phyloP scores from a whole-genome alignment of 164 flowering plant genomes.

The Chimonanthus praecox region DNA sequence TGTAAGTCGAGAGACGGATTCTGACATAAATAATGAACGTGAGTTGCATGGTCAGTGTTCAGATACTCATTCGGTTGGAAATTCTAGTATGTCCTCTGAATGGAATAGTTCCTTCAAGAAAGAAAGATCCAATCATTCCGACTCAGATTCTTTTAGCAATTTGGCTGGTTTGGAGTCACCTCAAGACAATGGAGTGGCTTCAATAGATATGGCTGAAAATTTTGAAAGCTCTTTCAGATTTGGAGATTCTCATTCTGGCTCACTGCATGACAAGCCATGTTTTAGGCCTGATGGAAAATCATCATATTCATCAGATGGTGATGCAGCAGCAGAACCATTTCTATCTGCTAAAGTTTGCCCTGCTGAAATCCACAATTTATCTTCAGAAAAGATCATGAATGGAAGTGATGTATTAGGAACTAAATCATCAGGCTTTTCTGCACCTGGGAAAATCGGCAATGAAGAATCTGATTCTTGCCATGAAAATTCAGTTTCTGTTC shows the following conservation, averaged over 20 bases:
- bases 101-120: constrained; percentile 36
- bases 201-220: neutral
- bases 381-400: constrained; percentile 16
- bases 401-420: constrained; percentile 13
- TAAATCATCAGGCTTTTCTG: constrained; percentile 15
- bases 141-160: constrained; percentile 37
- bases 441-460: constrained; percentile 6
- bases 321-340: constrained; percentile 23
- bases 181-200: neutral
- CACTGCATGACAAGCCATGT: neutral
- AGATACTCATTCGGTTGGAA: constrained; percentile 51
- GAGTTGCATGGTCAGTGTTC: constrained; percentile 30
- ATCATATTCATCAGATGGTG: constrained; percentile 24
- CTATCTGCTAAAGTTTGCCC: constrained; percentile 20
- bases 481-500: no score
- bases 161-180: constrained; percentile 24
- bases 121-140: constrained; percentile 34
- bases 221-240: neutral
- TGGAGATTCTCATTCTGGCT: neutral
- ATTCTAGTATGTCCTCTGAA: constrained; percentile 51
- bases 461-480: constrained; percentile 11
- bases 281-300: neutral
- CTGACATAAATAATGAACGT: constrained; percentile 38
- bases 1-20: constrained; percentile 24
- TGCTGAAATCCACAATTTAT: constrained; percentile 19